A percentile compares a stretch with the other conserved stretches of the same genome.
These are phyloP conservation scores for Verticillium isaacii DNA, from an alignment of 2,329 filamentous ascomycete species.

Conservation along the genomic window DNA sequence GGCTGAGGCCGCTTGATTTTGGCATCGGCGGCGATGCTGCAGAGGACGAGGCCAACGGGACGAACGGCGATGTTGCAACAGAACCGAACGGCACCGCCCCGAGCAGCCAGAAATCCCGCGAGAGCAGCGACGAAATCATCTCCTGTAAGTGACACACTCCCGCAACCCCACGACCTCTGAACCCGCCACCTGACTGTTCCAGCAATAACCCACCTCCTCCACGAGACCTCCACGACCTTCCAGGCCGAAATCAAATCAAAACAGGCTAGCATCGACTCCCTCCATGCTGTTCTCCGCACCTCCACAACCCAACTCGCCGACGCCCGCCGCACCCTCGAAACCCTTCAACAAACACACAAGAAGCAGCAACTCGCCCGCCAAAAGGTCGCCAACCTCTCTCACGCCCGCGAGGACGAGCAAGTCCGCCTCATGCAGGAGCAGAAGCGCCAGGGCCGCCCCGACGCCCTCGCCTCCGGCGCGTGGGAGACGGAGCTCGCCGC, in stretches of 20 bases:
- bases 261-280: slow-evolving; percentile 74
- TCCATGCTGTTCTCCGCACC: slow-evolving; percentile 76
- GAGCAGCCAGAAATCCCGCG: slow-evolving; percentile 53
- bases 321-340: slow-evolving; percentile 68
- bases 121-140: slow-evolving; percentile 76
- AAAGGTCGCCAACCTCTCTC: slow-evolving; percentile 72
- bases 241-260: slow-evolving; percentile 77
- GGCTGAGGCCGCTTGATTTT: slow-evolving; percentile 87
- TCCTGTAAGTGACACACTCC: slow-evolving; percentile 54
- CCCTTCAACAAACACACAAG: slow-evolving; percentile 60
- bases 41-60: slow-evolving; percentile 29
- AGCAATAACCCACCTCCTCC: slow-evolving; percentile 80
- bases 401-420: slow-evolving; percentile 68
- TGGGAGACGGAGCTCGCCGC: slow-evolving; percentile 52
- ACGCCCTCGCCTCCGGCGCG: slow-evolving; percentile 39
- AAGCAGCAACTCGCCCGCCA: slow-evolving; percentile 62
- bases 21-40: slow-evolving; percentile 70
- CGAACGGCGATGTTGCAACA: slow-evolving; percentile 35
- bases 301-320: slow-evolving; percentile 75
- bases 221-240: slow-evolving; percentile 73
- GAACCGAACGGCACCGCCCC: slow-evolving; percentile 40
- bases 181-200: background rate
- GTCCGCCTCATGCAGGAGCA: slow-evolving; percentile 38
- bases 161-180: background rate
- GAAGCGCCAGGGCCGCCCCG: slow-evolving; percentile 28